Percentiles rank a stretch among this genome's conserved stretches.
phyloP scores from a whole-genome alignment of 2,329 filamentous ascomycete species.

The Thelonectria blattea region DNA sequence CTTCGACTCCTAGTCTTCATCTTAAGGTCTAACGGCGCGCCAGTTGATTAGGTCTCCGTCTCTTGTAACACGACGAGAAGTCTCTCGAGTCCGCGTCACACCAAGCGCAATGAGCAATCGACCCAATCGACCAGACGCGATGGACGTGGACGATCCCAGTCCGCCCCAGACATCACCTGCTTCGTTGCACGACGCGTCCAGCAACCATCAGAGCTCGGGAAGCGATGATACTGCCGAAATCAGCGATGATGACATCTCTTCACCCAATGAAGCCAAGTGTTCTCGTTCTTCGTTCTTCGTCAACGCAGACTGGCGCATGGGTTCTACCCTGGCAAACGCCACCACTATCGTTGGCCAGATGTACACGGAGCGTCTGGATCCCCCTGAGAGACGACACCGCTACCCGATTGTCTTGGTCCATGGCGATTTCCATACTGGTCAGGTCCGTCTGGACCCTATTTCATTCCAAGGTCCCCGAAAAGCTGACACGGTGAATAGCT shows the following conservation, averaged over 20 bases:
- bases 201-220: neutral
- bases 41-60: neutral
- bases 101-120: neutral
- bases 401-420: conserved; percentile 45
- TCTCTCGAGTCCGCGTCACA: neutral
- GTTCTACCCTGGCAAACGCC: conserved; percentile 15
- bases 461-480: neutral
- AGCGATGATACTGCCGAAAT: conserved; percentile 3
- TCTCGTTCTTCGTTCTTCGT: conserved; percentile 36
- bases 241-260: neutral
- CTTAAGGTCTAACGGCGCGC: neutral
- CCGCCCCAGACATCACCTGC: neutral
- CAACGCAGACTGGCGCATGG: conserved; percentile 32
- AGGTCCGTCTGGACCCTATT: conserved; percentile 30
- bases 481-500: conserved; percentile 33
- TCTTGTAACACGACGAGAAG: neutral
- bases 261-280: conserved; percentile 22
- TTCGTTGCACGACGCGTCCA: neutral
- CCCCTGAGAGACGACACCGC: conserved; percentile 20
- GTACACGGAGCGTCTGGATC: conserved; percentile 45
- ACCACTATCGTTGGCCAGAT: conserved; percentile 38
- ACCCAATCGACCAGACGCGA: neutral
- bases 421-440: conserved; percentile 45
- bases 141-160: neutral
- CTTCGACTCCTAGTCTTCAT: neutral